Conservation (phyloP, 2,329 filamentous ascomycete species). For the Cadophora gregata region DNA sequence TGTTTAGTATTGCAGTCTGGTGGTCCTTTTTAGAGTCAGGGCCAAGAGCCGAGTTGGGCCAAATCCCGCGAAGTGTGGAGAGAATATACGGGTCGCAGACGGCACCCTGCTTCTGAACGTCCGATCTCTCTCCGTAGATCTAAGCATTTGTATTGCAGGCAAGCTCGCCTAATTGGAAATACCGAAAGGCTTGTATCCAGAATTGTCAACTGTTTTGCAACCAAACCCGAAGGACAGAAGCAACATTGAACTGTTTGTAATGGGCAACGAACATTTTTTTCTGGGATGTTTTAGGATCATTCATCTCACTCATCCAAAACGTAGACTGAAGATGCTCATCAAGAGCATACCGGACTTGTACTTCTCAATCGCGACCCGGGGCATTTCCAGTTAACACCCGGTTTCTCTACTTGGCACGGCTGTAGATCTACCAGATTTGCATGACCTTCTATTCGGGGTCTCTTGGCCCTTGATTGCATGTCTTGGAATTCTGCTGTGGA, state of each 20-base stretch:
- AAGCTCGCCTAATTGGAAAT: not conserved
- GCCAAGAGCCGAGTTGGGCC: conserved; percentile 2
- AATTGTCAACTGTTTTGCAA: not conserved
- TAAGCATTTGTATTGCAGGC: not conserved
- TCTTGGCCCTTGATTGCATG: conserved; percentile 1
- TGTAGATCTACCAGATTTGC: not conserved
- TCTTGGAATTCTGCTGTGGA: not conserved
- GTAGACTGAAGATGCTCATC: too few relatives aligned
- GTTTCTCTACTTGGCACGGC: not conserved
- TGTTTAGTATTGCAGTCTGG: not conserved
- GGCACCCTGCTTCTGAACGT: not conserved
- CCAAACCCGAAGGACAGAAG: too few relatives aligned
- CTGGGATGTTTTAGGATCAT: too few relatives aligned
- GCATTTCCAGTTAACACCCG: not conserved
- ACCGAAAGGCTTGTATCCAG: not conserved
- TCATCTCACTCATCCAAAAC: too few relatives aligned
- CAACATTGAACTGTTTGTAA: too few relatives aligned
- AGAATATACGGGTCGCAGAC: not conserved
- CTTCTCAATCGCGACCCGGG: not conserved
- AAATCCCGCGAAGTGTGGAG: not conserved
- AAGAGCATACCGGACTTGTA: not conserved
- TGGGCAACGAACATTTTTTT: not conserved
- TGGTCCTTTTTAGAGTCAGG: not conserved
- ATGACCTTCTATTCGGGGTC: not conserved
- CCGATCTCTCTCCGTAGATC: not conserved